Evolutionary conservation across 78 protist genomes (phyloP).

Genomic region (Capsaspora owczarzaki): DNA sequence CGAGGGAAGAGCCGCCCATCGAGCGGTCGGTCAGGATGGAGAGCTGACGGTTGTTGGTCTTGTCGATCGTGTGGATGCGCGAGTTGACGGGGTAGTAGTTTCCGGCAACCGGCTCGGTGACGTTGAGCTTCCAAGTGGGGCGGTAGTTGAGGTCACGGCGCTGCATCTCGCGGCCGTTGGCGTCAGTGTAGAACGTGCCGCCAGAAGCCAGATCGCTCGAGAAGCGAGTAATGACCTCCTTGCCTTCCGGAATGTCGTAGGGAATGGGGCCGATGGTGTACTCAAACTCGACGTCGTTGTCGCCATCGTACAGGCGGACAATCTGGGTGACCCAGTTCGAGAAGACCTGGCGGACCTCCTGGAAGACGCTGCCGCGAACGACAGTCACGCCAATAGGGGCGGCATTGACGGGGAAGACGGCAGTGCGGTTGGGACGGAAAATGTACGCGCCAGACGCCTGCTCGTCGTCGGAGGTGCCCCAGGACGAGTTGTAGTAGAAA

Average conservation of each 20-base stretch:
- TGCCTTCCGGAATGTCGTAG: slow-evolving; percentile 50
- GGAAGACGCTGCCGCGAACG: neutral
- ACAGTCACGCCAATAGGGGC: neutral
- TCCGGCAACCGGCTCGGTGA: slow-evolving; percentile 62
- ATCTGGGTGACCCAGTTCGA: slow-evolving; percentile 27
- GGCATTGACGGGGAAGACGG: neutral
- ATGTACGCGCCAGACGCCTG: slow-evolving; percentile 79
- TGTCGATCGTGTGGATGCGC: slow-evolving; percentile 36
- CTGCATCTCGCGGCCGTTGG: slow-evolving; percentile 78
- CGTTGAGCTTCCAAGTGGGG: slow-evolving; percentile 41
- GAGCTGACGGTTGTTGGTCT: slow-evolving; percentile 1
- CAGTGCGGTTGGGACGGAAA: slow-evolving; percentile 53
- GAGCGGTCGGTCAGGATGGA: slow-evolving; percentile 49
- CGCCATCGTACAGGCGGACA: slow-evolving; percentile 29
- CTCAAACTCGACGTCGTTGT: slow-evolving; percentile 25
- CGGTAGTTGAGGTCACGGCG: slow-evolving; percentile 46
- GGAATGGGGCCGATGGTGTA: slow-evolving; percentile 62
- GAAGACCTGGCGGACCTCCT: slow-evolving; percentile 13
- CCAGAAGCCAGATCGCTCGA: slow-evolving; percentile 28
- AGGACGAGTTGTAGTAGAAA: slow-evolving; percentile 26
- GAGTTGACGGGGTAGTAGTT: slow-evolving; percentile 81
- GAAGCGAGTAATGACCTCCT: slow-evolving; percentile 56
- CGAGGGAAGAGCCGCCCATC: slow-evolving; percentile 35
- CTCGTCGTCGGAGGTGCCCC: slow-evolving; percentile 12
- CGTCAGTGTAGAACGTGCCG: slow-evolving; percentile 58